Conservation (phyloP, 495 filamentous ascomycete species). For the Entonaema liquescens region DNA sequence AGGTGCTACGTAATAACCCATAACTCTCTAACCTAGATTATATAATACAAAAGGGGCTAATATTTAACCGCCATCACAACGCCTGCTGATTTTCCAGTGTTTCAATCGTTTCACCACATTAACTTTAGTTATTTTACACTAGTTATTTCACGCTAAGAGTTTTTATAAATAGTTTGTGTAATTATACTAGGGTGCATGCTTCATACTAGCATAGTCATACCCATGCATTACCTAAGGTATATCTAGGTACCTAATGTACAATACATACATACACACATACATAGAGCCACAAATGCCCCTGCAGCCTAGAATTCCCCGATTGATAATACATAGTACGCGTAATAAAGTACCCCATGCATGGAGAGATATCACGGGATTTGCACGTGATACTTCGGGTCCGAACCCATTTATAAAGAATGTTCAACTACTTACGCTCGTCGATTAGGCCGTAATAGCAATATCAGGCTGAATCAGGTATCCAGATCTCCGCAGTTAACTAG, state of each 20-base stretch:
- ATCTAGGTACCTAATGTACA: background rate
- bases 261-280: background rate
- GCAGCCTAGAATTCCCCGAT: too few relatives aligned
- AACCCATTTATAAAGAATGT: background rate
- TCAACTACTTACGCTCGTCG: background rate
- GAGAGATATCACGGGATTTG: background rate
- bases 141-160: too few relatives aligned
- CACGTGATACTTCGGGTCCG: background rate
- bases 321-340: background rate
- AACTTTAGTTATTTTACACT: background rate
- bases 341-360: background rate
- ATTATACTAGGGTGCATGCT: background rate
- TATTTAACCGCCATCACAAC: background rate
- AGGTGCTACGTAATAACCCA: background rate
- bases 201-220: too few relatives aligned
- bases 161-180: background rate
- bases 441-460: background rate
- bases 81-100: background rate
- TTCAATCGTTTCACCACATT: background rate
- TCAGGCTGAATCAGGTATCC: background rate
- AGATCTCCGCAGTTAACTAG: background rate
- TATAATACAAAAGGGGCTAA: background rate
- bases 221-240: too few relatives aligned
- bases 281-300: too few relatives aligned
- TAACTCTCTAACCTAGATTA: background rate